Percentiles rank a stretch among this genome's conserved stretches.
Conservation (phyloP, 2,329 filamentous ascomycete genomes). For the Exophiala dermatitidis region DNA sequence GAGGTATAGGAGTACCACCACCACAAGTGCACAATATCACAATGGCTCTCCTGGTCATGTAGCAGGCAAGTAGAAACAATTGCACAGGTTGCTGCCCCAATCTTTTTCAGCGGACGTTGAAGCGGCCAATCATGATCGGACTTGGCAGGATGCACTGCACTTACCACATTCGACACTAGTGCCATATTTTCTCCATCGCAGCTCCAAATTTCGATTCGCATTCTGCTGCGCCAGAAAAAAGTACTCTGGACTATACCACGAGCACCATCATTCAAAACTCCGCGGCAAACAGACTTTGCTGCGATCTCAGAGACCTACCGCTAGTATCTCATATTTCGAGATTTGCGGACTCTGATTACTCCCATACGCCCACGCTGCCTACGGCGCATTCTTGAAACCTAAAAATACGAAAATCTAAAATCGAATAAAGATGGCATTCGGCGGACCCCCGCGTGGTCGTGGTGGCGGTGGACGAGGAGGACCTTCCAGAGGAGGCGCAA, state of each 20-base stretch:
- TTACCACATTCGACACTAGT: slow-evolving; percentile 1
- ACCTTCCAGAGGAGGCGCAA: not conserved
- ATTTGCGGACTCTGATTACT: too few species aligned
- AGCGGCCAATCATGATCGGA: not conserved
- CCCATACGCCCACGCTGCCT: too few species aligned
- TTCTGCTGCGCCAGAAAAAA: not conserved
- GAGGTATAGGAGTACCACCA: too few species aligned
- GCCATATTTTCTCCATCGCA: not conserved
- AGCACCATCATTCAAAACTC: not conserved
- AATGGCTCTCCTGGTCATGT: too few species aligned
- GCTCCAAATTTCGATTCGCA: slow-evolving; percentile 5
- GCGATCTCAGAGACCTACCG: too few species aligned
- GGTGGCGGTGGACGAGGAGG: slow-evolving; percentile 18
- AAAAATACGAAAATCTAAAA: not conserved
- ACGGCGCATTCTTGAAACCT: not conserved
- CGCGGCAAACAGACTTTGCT: not conserved
- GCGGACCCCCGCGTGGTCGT: slow-evolving; percentile 9
- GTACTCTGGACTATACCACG: not conserved
- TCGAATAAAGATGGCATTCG: slow-evolving; percentile 5
- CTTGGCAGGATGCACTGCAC: not conserved
- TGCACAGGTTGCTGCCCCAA: not conserved
- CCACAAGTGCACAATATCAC: too few species aligned
- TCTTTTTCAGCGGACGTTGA: not conserved
- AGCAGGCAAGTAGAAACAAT: not conserved
- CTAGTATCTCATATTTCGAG: too few species aligned